phyloP scores from a whole-genome alignment of 2,329 filamentous ascomycete genomes.

The Rosellinia necatrix region DNA sequence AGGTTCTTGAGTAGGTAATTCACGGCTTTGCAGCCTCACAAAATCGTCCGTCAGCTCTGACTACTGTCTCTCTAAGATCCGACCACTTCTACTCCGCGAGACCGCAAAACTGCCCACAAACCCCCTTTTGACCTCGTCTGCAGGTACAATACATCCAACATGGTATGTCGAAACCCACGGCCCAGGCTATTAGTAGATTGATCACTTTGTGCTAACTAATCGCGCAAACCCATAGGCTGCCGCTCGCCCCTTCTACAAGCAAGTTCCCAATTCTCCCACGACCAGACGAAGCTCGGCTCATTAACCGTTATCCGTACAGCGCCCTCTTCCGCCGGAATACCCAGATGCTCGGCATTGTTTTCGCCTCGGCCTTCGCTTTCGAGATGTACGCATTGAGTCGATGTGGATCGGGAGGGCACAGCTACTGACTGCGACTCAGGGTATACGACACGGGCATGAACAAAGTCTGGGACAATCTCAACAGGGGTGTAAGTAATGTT shows the following conservation, averaged over 20 bases:
- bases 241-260: conserved; percentile 63
- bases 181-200: background rate
- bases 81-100: conserved; percentile 19
- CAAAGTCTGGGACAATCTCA: conserved; percentile 86
- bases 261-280: conserved; percentile 43
- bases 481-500: conserved; percentile 77
- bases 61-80: conserved; percentile 1
- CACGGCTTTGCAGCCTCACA: conserved; percentile 26
- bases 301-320: conserved; percentile 55
- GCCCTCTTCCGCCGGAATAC: conserved; percentile 84
- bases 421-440: conserved; percentile 56
- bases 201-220: conserved; percentile 34
- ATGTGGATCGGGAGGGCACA: conserved; percentile 5
- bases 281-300: conserved; percentile 20
- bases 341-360: conserved; percentile 85
- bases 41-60: conserved; percentile 19
- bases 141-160: conserved; percentile 39
- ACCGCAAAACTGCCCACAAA: conserved; percentile 7
- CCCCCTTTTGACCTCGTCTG: conserved; percentile 1
- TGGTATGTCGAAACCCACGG: conserved; percentile 55
- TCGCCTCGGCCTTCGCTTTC: conserved; percentile 84
- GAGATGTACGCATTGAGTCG: conserved; percentile 78
- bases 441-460: conserved; percentile 82
- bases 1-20: conserved; percentile 25
- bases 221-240: conserved; percentile 43